Conservation (phyloP, 305 asterid species). For the Solanum chacoense region DNA sequence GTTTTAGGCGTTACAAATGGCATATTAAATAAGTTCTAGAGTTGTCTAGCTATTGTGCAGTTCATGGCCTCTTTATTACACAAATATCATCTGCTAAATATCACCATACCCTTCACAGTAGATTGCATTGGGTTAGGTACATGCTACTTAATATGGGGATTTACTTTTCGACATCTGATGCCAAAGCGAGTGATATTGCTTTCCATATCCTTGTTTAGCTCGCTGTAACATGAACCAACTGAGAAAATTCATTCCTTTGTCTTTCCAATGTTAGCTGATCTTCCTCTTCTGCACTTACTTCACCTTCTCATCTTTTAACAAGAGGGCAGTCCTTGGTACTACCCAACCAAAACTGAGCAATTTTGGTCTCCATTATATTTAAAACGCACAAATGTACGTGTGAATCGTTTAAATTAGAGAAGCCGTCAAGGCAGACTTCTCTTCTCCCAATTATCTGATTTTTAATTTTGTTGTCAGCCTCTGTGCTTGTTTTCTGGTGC, state of each 20-base stretch:
- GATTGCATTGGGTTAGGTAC: not conserved
- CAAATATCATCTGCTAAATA: not conserved
- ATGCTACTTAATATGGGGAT: too few species aligned
- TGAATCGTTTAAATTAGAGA: not conserved
- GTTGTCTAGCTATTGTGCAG: not conserved
- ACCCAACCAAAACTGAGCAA: not conserved
- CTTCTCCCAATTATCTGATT: not conserved
- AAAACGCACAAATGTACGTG: not conserved
- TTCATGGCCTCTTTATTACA: not conserved
- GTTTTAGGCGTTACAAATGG: not conserved
- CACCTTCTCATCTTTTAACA: not conserved
- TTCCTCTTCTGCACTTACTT: not conserved
- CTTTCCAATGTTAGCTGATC: not conserved
- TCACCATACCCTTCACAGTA: not conserved
- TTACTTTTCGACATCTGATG: too few species aligned
- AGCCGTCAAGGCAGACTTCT: not conserved
- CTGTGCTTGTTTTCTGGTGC: not conserved
- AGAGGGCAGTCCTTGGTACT: not conserved
- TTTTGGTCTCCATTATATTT: not conserved
- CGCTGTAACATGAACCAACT: not conserved
- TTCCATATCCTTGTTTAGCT: too few species aligned
- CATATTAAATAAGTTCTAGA: not conserved
- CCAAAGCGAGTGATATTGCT: too few species aligned
- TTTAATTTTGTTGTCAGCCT: not conserved
- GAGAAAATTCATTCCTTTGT: not conserved